These are phyloP conservation scores for Grosmannia serpens DNA, from an alignment of 2,329 filamentous ascomycete genomes.

Conservation along the genomic window DNA sequence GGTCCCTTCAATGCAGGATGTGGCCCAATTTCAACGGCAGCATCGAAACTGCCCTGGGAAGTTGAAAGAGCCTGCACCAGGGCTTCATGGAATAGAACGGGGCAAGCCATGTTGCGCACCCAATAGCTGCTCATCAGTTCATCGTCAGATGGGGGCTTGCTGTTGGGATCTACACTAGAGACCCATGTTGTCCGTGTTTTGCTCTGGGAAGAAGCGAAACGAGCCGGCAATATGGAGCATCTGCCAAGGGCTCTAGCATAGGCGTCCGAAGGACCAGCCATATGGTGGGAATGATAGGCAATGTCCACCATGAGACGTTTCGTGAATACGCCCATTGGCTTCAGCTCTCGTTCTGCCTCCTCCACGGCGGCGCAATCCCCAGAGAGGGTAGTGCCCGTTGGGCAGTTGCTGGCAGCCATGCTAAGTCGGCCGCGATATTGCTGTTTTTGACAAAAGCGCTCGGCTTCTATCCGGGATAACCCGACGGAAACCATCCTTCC, in stretches of 20 bases:
- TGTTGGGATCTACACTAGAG: conserved; percentile 24
- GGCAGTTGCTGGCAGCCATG: neutral
- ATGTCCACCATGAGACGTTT: neutral
- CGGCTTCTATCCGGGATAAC: neutral
- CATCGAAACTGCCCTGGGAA: conserved; percentile 18
- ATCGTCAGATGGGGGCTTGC: neutral
- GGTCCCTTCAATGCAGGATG: conserved; percentile 33
- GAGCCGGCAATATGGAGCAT: neutral
- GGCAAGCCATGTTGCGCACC: conserved; percentile 30
- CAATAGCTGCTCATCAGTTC: conserved; percentile 25
- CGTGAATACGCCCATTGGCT: neutral
- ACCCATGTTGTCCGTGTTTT: conserved; percentile 19
- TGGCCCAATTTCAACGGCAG: conserved; percentile 32
- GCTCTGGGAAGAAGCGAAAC: neutral
- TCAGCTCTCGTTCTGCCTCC: neutral
- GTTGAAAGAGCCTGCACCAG: conserved; percentile 16
- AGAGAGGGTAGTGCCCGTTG: neutral
- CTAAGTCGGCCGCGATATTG: neutral
- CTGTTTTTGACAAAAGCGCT: neutral
- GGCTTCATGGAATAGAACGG: conserved; percentile 33
- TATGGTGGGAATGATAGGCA: neutral
- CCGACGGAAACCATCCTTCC: neutral
- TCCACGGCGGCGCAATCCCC: neutral
- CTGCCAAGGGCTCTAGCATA: neutral
- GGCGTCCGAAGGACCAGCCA: neutral